These are phyloP conservation scores for Rhodosorus marinus DNA, from an alignment of 23 red algal genomes.

Conservation along the genomic window DNA sequence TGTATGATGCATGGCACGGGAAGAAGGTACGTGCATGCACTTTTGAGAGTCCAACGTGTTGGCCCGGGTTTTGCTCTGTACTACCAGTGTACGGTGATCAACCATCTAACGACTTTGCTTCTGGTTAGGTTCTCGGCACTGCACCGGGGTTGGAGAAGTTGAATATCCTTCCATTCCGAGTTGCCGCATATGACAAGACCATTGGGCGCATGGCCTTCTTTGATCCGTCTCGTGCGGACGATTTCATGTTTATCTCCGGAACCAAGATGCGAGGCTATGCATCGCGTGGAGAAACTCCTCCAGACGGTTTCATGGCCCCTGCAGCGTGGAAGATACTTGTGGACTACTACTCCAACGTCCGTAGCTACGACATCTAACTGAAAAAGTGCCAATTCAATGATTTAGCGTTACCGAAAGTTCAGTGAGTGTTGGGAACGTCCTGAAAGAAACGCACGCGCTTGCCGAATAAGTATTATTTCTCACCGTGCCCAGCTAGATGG, in stretches of 20 bases:
- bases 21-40: slow-evolving; percentile 55
- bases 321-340: slow-evolving; percentile 81
- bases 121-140: too few species aligned
- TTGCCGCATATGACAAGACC: slow-evolving; percentile 91
- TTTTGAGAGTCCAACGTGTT: too few species aligned
- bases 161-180: slow-evolving; percentile 92
- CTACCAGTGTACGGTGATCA: too few species aligned
- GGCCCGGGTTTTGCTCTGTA: too few species aligned
- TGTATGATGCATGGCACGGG: slow-evolving; percentile 95
- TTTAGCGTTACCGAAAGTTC: too few species aligned
- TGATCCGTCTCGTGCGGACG: slow-evolving; percentile 74
- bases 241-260: slow-evolving; percentile 95
- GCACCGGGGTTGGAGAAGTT: slow-evolving; percentile 91
- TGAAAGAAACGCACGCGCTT: too few species aligned
- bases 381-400: too few species aligned
- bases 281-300: slow-evolving; percentile 54
- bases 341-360: slow-evolving; percentile 85
- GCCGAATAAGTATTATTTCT: too few species aligned
- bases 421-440: too few species aligned
- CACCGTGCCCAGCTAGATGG: too few species aligned
- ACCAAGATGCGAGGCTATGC: slow-evolving; percentile 91
- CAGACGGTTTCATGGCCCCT: slow-evolving; percentile 86
- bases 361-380: too few species aligned
- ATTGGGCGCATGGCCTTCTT: slow-evolving; percentile 84
- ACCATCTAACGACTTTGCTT: too few species aligned